A percentile compares a stretch with the other conserved stretches of the same genome.
These are phyloP conservation scores for Pyrus hybrid DNA, from an alignment of 331 rosid species.

Conservation along the genomic window DNA sequence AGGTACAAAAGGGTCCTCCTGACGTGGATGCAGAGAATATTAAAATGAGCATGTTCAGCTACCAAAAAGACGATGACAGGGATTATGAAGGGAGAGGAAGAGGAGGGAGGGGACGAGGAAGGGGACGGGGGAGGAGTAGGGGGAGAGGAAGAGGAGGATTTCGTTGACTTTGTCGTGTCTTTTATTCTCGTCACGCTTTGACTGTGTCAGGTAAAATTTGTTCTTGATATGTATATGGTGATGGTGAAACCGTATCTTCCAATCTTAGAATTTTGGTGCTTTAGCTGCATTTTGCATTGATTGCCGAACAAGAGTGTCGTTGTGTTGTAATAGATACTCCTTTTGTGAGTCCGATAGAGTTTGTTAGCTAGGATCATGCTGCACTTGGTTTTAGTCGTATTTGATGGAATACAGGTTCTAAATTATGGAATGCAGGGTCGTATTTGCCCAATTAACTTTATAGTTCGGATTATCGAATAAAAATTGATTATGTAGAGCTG, in stretches of 20 bases:
- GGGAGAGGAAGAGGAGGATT: constrained; percentile 20
- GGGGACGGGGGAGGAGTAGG: constrained; percentile 13
- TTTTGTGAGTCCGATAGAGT: no score
- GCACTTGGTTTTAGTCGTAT: no score
- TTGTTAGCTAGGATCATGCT: no score
- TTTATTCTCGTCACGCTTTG: neutral
- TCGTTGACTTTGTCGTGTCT: neutral
- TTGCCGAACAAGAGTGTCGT: no score
- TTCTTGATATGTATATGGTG: neutral
- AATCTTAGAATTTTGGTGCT: no score
- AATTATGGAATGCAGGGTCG: no score
- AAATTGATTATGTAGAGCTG: no score
- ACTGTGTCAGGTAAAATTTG: neutral
- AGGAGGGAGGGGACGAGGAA: constrained; percentile 31
- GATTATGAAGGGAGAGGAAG: constrained; percentile 18
- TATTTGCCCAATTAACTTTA: no score
- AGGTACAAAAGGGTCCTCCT: constrained; percentile 34
- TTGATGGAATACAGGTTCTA: no score
- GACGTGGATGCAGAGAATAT: constrained; percentile 45
- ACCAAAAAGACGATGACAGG: constrained; percentile 32
- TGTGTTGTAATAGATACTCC: no score
- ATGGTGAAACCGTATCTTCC: neutral
- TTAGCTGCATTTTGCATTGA: no score
- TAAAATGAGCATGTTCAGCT: constrained; percentile 76
- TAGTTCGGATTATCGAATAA: no score